Conservation (phyloP, 805 yeast genomes). For the Crinitomyces ghanaensis region DNA sequence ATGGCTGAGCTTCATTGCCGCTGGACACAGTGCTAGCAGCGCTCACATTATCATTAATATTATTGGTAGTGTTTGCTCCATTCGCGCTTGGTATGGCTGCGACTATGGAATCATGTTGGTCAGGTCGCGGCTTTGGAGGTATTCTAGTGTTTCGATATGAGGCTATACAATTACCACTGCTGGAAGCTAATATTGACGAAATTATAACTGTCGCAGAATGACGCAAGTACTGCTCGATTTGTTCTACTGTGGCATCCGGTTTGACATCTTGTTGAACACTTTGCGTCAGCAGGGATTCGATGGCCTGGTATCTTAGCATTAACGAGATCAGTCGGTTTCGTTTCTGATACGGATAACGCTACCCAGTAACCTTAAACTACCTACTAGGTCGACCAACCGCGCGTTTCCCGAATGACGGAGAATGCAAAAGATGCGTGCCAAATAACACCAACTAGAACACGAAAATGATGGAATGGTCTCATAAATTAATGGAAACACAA, state of each 20-base stretch:
- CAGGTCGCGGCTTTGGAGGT: conserved; percentile 13
- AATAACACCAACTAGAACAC: too few species aligned
- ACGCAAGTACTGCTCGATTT: conserved; percentile 6
- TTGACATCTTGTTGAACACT: conserved; percentile 12
- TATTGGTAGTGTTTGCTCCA: conserved; percentile 1
- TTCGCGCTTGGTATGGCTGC: conserved; percentile 3
- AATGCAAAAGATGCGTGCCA: too few species aligned
- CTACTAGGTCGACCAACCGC: too few species aligned
- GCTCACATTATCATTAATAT: not conserved
- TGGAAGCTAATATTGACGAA: conserved; percentile 16
- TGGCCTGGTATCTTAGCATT: conserved; percentile 14
- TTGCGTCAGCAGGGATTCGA: conserved; percentile 16
- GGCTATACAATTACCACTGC: conserved; percentile 14
- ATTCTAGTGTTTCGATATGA: conserved; percentile 15
- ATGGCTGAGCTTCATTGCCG: conserved; percentile 10
- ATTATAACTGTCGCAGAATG: conserved; percentile 11
- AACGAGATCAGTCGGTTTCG: too few species aligned
- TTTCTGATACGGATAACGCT: too few species aligned
- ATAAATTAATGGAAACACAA: too few species aligned
- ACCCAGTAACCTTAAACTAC: too few species aligned
- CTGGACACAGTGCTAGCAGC: not conserved
- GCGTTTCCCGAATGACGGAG: too few species aligned
- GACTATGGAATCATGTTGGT: too few species aligned
- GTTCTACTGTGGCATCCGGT: conserved; percentile 7
- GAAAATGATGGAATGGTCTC: too few species aligned